phyloP scores from a whole-genome alignment of 2,329 filamentous ascomycete species.

The Chrysosporium keratinophilum region DNA sequence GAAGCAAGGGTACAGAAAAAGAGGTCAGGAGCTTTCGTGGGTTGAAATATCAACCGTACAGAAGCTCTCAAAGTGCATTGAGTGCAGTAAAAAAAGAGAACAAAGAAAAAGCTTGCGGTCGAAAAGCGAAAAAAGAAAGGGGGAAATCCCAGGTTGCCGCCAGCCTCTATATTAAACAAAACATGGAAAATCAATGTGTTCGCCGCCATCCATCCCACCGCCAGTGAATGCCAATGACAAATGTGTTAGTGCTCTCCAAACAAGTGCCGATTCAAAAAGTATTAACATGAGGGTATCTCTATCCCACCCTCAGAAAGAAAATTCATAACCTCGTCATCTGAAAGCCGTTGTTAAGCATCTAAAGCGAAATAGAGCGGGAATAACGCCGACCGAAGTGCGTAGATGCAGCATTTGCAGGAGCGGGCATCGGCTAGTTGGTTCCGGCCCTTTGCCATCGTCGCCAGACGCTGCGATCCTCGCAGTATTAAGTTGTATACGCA shows the following conservation, averaged over 20 bases:
- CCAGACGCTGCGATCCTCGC: too few relatives aligned
- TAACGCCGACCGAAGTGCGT: neutral
- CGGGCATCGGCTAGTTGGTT: too few relatives aligned
- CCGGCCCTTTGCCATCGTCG: too few relatives aligned
- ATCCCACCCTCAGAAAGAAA: neutral
- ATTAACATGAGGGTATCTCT: neutral
- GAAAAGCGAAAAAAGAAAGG: neutral
- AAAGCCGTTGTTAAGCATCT: neutral
- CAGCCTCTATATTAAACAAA: neutral
- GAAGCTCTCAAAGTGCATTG: neutral
- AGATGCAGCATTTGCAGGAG: neutral
- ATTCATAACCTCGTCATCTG: constrained; percentile 1
- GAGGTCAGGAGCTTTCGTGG: too few relatives aligned
- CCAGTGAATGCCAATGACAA: neutral
- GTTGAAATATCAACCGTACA: neutral
- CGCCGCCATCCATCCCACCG: neutral
- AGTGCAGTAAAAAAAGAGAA: neutral
- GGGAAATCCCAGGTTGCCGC: neutral
- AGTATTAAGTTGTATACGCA: too few relatives aligned
- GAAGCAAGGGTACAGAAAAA: too few relatives aligned
- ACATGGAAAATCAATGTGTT: neutral
- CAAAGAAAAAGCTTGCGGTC: neutral
- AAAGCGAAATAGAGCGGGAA: neutral
- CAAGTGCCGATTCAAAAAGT: neutral
- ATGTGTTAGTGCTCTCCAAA: neutral